A percentile compares a stretch with the other conserved stretches of the same genome.
These are phyloP conservation scores for Puccinia triticina DNA, from an alignment of 1,284 basidiomycete genomes.

Conservation along the genomic window DNA sequence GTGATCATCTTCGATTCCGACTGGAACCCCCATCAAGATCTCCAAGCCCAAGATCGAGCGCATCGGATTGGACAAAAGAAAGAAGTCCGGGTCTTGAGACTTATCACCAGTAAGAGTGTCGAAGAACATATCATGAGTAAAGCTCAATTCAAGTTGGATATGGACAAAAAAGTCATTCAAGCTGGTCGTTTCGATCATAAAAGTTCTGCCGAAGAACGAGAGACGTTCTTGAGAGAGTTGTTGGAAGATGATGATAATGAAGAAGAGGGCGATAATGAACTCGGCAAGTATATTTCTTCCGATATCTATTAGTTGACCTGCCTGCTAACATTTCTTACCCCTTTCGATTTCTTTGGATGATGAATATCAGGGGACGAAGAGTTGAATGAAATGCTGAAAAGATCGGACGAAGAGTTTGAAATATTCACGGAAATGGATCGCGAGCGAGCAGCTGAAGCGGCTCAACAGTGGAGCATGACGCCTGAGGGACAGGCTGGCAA, in stretches of 20 bases:
- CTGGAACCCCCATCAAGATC: slow-evolving; percentile 93
- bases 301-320: neutral
- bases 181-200: slow-evolving; percentile 99
- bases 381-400: slow-evolving; percentile 88
- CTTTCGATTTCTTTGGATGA: neutral
- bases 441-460: slow-evolving; percentile 74
- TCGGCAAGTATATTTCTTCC: slow-evolving; percentile 62
- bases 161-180: slow-evolving; percentile 99
- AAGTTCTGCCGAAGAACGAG: slow-evolving; percentile 95
- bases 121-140: slow-evolving; percentile 96
- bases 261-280: slow-evolving; percentile 58
- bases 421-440: slow-evolving; percentile 84
- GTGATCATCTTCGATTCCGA: slow-evolving; percentile 84
- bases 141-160: slow-evolving; percentile 94
- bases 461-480: slow-evolving; percentile 73
- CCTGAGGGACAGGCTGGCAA: slow-evolving; percentile 69
- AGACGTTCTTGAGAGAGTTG: slow-evolving; percentile 79
- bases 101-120: slow-evolving; percentile 97
- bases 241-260: slow-evolving; percentile 60
- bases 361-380: slow-evolving; percentile 95
- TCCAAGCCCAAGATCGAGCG: slow-evolving; percentile 76
- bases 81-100: slow-evolving; percentile 91
- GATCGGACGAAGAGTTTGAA: slow-evolving; percentile 76
- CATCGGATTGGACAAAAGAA: slow-evolving; percentile 99
- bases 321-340: neutral